A percentile compares a stretch with the other conserved stretches of the same genome.
phyloP scores from a whole-genome alignment of 1,284 basidiomycete genomes.

The Laetiporus sulphureus region DNA sequence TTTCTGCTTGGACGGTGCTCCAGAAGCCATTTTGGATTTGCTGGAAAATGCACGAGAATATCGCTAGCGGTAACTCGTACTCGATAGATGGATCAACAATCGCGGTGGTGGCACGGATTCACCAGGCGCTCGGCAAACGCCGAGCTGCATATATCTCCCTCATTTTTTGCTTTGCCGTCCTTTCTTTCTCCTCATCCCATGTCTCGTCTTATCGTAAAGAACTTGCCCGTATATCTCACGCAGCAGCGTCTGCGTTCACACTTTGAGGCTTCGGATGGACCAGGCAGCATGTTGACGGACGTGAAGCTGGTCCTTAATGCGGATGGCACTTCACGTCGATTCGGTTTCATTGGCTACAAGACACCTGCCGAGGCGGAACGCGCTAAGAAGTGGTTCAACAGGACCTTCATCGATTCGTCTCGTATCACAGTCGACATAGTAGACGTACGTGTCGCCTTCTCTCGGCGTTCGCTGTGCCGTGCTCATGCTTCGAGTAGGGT shows the following conservation, averaged over 20 bases:
- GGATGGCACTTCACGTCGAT: slow-evolving; percentile 78
- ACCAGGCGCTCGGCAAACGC: slow-evolving; percentile 2
- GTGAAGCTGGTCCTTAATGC: slow-evolving; percentile 75
- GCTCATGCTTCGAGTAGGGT: slow-evolving; percentile 33
- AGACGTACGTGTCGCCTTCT: slow-evolving; percentile 45
- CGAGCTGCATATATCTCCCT: background rate
- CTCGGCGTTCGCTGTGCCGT: background rate
- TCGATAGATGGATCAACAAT: too few species aligned
- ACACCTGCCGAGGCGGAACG: slow-evolving; percentile 69
- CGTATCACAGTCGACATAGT: slow-evolving; percentile 75
- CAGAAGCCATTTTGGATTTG: slow-evolving; percentile 12
- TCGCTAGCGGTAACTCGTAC: too few species aligned
- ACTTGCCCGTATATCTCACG: slow-evolving; percentile 74
- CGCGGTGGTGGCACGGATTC: too few species aligned
- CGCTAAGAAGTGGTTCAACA: slow-evolving; percentile 83
- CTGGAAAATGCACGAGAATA: too few species aligned
- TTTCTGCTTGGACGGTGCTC: slow-evolving; percentile 31
- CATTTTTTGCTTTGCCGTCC: background rate
- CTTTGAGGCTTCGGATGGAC: slow-evolving; percentile 57
- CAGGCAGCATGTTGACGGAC: slow-evolving; percentile 79
- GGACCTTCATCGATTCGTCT: slow-evolving; percentile 73
- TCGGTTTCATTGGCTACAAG: slow-evolving; percentile 93
- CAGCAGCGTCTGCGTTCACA: slow-evolving; percentile 64
- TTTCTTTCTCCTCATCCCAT: slow-evolving; percentile 29
- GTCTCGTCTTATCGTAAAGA: slow-evolving; percentile 92